Base-by-base conservation (phyloP, 2,329 filamentous ascomycete genomes). In the Ambrosiella cleistominuta region DNA sequence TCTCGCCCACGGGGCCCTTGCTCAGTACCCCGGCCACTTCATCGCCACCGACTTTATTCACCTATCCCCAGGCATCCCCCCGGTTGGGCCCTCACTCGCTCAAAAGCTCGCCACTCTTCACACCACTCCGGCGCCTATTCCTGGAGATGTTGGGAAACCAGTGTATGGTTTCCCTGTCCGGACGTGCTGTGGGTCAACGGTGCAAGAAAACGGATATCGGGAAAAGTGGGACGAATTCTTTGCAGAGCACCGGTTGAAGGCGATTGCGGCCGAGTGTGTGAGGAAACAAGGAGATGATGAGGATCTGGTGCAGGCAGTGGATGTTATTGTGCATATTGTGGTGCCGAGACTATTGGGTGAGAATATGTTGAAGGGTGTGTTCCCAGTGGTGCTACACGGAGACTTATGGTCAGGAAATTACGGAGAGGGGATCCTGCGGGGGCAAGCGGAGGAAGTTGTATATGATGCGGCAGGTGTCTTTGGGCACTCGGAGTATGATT, bases 341-440 rank as follows among this genome's bases (percentile, higher is more conserved):
- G 86, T 95, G 1, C 88, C 88, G 0, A 72, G 83, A 1, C 70
- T 96, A n/a, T 71, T 96, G 11, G 81, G 83, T 0, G 81, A 87
- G 56, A 75, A 71, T 0, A 80, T 82, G 66, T 68, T 94, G 9
- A 71, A 79, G 53, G 77, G 75, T 0, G 75, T 93, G 35, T 73
- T 68, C n/a, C 88, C 90, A 0, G 89, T 93, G 0, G 78, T 95
- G 5, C 75, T 95, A 0, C 91, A 97, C 66, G 91, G 91, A 0
- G 90, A 96, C 70, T 69, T 96, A n/a, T 96, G 91, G 91, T 86
- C 82, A 63, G 91, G 91, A 0, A 96, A 96, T 68, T 81, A 85
- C 54, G 80, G 81, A 9, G 69, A 73, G 2, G 89, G 85, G 0
- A 74, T 73, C 47, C 83, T 95, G 56, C 73, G 65, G 35, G 68